phyloP scores from a whole-genome alignment of 2,329 filamentous ascomycete genomes.

The Penicillium italicum region DNA sequence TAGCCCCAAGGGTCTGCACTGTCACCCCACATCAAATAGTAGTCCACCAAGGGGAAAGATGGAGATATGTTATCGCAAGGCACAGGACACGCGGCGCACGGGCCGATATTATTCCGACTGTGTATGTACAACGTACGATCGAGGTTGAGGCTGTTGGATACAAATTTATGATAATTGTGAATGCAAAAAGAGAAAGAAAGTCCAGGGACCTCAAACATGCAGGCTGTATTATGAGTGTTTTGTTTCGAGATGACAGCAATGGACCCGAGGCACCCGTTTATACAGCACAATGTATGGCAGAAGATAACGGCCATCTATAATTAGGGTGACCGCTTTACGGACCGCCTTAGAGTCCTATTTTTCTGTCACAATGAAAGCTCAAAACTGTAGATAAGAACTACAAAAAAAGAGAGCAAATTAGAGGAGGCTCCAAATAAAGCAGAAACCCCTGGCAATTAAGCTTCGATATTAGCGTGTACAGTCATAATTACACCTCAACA shows the following conservation, averaged over 20 bases:
- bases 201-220: neutral
- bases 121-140: conserved; percentile 6
- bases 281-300: neutral
- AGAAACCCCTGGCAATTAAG: no score
- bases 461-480: no score
- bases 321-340: neutral
- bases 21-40: conserved; percentile 27
- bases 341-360: neutral
- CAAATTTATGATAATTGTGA: neutral
- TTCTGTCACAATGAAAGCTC: neutral
- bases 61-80: conserved; percentile 20
- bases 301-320: neutral
- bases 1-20: conserved; percentile 15
- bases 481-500: no score
- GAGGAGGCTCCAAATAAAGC: no score
- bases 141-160: neutral
- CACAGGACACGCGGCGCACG: conserved; percentile 30
- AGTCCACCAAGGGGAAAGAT: conserved; percentile 15
- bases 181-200: neutral
- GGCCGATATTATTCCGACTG: conserved; percentile 35
- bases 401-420: neutral
- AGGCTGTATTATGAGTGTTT: neutral
- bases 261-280: neutral
- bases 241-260: neutral
- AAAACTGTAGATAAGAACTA: neutral